These are phyloP conservation scores for Pontederia crassipes DNA, from an alignment of 176 grass and related monocot species.

Conservation along the genomic window DNA sequence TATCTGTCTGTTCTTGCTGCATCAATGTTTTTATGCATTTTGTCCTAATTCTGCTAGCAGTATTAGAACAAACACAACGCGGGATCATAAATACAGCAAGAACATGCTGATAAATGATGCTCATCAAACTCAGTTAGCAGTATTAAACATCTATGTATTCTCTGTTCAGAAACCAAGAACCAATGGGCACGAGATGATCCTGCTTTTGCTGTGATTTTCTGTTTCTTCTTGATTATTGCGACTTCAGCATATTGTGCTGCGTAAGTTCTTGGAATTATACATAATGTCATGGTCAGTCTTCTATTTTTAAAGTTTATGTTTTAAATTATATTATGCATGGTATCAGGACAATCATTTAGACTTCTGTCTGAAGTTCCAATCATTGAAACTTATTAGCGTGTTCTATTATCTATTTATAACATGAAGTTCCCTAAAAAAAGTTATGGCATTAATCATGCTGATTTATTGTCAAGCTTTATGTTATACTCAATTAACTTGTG, in stretches of 20 bases:
- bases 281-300: not conserved
- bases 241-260: conserved; percentile 83
- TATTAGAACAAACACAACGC: no score
- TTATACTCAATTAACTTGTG: conserved; percentile 9
- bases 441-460: not conserved
- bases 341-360: no score
- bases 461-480: not conserved
- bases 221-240: conserved; percentile 84
- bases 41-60: no score
- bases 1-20: no score
- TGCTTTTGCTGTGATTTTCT: conserved; percentile 89
- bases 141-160: not conserved
- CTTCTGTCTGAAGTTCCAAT: no score
- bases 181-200: conserved; percentile 99
- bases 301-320: no score
- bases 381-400: not conserved
- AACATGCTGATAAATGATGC: not conserved
- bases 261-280: conserved; percentile 41
- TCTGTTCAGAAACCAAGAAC: conserved; percentile 90
- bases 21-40: no score
- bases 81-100: no score
- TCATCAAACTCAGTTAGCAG: not conserved
- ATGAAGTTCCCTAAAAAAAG: no score
- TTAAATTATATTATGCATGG: no score
- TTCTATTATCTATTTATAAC: not conserved